These are phyloP conservation scores for Paspalum notatum DNA, from an alignment of 176 grass and related monocot species.

Conservation along the genomic window DNA sequence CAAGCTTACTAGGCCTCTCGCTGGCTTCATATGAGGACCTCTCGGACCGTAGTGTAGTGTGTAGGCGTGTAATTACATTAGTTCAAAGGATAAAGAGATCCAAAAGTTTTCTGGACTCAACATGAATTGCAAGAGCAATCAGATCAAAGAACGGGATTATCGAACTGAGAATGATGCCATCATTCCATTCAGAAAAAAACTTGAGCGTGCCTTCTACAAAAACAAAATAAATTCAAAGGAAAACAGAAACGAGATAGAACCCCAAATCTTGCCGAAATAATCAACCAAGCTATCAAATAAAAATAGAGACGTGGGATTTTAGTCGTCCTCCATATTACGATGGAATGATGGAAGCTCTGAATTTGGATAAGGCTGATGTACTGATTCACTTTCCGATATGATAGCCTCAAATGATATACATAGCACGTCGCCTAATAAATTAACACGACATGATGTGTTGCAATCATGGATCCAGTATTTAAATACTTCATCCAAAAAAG, in stretches of 20 bases:
- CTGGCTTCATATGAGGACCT: not conserved
- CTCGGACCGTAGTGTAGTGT: constrained; percentile 1
- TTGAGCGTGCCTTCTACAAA: not conserved
- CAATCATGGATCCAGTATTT: too few relatives aligned
- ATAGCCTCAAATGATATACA: too few relatives aligned
- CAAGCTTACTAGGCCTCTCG: not conserved
- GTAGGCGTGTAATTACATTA: not conserved
- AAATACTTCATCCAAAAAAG: too few relatives aligned
- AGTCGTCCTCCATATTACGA: not conserved
- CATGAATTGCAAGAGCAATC: not conserved
- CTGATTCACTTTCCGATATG: too few relatives aligned
- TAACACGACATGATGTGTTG: too few relatives aligned
- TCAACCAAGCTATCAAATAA: not conserved
- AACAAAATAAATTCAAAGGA: too few relatives aligned
- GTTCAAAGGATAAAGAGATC: not conserved
- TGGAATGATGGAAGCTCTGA: not conserved
- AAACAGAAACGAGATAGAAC: not conserved
- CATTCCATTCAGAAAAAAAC: not conserved
- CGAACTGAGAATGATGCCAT: not conserved
- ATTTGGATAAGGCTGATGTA: too few relatives aligned
- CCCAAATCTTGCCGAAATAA: not conserved
- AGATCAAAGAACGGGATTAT: not conserved
- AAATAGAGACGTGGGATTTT: too few relatives aligned
- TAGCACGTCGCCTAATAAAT: too few relatives aligned
- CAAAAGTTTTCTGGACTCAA: not conserved